phyloP scores from a whole-genome alignment of 352 stramenopile genomes.

The Globisporangium sylvaticum region DNA sequence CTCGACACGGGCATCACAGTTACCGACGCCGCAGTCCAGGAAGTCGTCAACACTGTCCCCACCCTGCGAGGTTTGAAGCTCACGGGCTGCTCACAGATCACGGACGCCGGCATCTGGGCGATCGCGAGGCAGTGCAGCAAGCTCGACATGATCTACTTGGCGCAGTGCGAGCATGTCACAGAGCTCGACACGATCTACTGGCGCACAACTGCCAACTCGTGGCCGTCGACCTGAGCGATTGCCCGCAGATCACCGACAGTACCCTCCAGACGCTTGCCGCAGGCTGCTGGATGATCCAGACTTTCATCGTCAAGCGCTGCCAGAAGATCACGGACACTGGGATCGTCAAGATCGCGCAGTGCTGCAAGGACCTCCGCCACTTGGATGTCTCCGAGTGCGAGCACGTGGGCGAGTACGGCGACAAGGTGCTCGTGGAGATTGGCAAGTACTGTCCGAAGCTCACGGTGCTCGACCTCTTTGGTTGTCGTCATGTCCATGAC shows the following conservation, averaged over 20 bases:
- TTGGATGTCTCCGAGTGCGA: slow-evolving; percentile 86
- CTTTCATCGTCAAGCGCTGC: slow-evolving; percentile 82
- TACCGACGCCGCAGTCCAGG: slow-evolving; percentile 89
- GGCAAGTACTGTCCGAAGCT: slow-evolving; percentile 78
- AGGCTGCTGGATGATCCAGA: slow-evolving; percentile 83
- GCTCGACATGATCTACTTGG: slow-evolving; percentile 76
- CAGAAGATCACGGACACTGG: slow-evolving; percentile 74
- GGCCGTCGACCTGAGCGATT: slow-evolving; percentile 83
- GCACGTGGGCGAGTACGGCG: slow-evolving; percentile 88
- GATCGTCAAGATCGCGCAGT: slow-evolving; percentile 85
- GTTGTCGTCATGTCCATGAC: slow-evolving; percentile 87
- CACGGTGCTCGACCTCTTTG: slow-evolving; percentile 77
- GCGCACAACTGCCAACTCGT: slow-evolving; percentile 85
- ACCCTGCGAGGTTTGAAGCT: slow-evolving; percentile 62
- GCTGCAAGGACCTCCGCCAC: slow-evolving; percentile 72
- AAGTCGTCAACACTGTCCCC: slow-evolving; percentile 79
- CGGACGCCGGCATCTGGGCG: slow-evolving; percentile 85
- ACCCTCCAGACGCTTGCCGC: slow-evolving; percentile 83
- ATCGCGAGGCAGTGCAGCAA: slow-evolving; percentile 73
- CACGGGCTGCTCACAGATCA: slow-evolving; percentile 67
- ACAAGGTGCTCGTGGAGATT: slow-evolving; percentile 89
- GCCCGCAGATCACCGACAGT: slow-evolving; percentile 78
- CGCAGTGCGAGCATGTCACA: slow-evolving; percentile 76
- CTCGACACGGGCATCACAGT: slow-evolving; percentile 83
- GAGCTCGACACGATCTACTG: slow-evolving; percentile 88